Evolutionary conservation across 129 eudicot species (phyloP).

Genomic region (Escallonia herrerae): DNA sequence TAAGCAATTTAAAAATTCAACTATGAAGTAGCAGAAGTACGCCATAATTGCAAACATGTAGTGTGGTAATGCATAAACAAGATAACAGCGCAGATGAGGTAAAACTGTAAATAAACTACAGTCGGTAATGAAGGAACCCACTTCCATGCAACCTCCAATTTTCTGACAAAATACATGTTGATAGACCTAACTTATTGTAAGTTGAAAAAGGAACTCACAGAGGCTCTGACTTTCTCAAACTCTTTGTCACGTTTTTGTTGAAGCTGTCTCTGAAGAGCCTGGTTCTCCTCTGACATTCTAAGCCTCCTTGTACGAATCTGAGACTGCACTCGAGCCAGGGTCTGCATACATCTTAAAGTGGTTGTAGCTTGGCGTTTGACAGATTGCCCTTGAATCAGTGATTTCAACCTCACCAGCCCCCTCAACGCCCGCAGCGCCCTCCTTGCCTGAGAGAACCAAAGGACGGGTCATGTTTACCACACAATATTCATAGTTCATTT

Average conservation of each 20-base stretch:
- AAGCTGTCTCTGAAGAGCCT: slow-evolving; percentile 45
- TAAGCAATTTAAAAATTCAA: too few species aligned
- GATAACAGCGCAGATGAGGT: too few species aligned
- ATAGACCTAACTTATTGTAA: too few species aligned
- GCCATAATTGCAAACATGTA: too few species aligned
- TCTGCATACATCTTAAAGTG: slow-evolving; percentile 66
- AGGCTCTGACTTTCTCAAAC: slow-evolving; percentile 30
- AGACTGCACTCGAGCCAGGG: slow-evolving; percentile 66
- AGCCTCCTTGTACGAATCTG: slow-evolving; percentile 59
- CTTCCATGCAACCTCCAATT: too few species aligned
- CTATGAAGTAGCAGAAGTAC: too few species aligned
- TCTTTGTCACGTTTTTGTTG: slow-evolving; percentile 55
- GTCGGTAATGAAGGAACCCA: too few species aligned
- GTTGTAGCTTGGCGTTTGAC: slow-evolving; percentile 60
- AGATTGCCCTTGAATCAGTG: slow-evolving; percentile 58
- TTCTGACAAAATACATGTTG: too few species aligned
- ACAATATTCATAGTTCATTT: too few species aligned
- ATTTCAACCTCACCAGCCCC: slow-evolving; percentile 60
- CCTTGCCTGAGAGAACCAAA: slow-evolving; percentile 41
- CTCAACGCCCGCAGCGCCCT: slow-evolving; percentile 61
- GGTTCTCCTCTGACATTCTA: slow-evolving; percentile 63
- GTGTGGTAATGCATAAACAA: too few species aligned
- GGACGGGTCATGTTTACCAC: neutral
- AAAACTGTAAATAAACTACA: too few species aligned
- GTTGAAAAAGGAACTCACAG: slow-evolving; percentile 25